These are phyloP conservation scores for Globisporangium uncinulatum DNA, from an alignment of 352 stramenopile genomes.

Conservation along the genomic window DNA sequence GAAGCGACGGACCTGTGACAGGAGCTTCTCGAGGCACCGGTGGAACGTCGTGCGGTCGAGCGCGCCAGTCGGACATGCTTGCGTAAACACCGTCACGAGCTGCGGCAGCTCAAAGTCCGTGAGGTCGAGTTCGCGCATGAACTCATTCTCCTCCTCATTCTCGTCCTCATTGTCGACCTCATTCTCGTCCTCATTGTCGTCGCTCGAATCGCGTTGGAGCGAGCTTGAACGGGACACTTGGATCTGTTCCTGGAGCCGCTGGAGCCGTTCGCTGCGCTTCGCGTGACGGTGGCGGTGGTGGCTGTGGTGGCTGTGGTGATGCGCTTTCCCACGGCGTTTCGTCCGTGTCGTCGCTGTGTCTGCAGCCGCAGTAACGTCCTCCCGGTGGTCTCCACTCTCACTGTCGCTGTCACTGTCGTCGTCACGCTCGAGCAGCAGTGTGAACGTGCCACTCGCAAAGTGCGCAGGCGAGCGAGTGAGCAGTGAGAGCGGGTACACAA, in stretches of 20 bases:
- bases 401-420: slow-evolving; percentile 10
- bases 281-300: slow-evolving; percentile 5
- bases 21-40: slow-evolving; percentile 70
- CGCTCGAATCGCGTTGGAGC: slow-evolving; percentile 7
- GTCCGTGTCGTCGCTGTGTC: neutral
- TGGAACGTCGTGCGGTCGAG: slow-evolving; percentile 69
- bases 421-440: slow-evolving; percentile 28
- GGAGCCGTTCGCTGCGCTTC: slow-evolving; percentile 12
- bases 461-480: slow-evolving; percentile 40
- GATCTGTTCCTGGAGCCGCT: slow-evolving; percentile 13
- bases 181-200: slow-evolving; percentile 16
- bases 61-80: slow-evolving; percentile 64
- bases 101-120: slow-evolving; percentile 81
- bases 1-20: slow-evolving; percentile 46
- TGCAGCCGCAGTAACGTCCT: neutral
- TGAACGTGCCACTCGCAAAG: slow-evolving; percentile 43
- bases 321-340: slow-evolving; percentile 5
- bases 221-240: slow-evolving; percentile 2
- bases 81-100: slow-evolving; percentile 79
- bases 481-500: slow-evolving; percentile 72
- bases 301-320: neutral
- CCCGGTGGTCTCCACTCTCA: neutral
- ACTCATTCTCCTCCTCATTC: slow-evolving; percentile 29
- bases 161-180: slow-evolving; percentile 12
- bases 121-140: slow-evolving; percentile 58